Percentiles rank a stretch among this genome's conserved stretches.
These are phyloP conservation scores for Tetragonia tetragonoides DNA, from an alignment of 148 eudicot genomes.

Conservation along the genomic window DNA sequence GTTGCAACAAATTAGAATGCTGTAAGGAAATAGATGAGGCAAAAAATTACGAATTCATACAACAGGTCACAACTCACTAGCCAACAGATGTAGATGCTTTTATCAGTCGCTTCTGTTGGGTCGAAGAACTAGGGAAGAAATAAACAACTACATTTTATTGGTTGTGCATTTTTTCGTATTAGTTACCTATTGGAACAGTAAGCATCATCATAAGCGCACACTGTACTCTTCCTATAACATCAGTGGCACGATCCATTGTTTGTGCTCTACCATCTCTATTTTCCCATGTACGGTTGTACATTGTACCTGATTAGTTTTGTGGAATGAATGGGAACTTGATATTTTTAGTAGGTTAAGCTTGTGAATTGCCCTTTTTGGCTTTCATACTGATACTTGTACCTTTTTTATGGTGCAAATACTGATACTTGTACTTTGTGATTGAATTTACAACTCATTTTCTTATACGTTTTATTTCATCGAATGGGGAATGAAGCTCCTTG, in stretches of 20 bases:
- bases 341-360: neutral
- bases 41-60: neutral
- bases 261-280: neutral
- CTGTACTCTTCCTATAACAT: neutral
- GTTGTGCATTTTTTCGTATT: constrained; percentile 12
- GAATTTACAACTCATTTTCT: no score
- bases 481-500: no score
- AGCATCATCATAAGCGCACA: neutral
- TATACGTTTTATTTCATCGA: no score
- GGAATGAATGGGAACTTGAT: neutral
- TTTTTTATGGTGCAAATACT: no score
- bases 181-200: neutral
- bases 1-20: neutral
- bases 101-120: constrained; percentile 2
- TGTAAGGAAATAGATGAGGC: neutral
- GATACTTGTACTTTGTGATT: no score
- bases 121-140: constrained; percentile 9
- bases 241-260: neutral
- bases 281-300: neutral
- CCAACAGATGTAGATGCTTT: constrained; percentile 19
- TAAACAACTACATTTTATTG: neutral
- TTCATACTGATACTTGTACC: no score
- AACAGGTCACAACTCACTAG: neutral
- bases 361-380: no score
- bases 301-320: neutral